A percentile compares a stretch with the other conserved stretches of the same genome.
These are phyloP conservation scores for Straminergon stramineum DNA, from an alignment of 225 moss, liverwort and hornwort genomes.

Conservation along the genomic window DNA sequence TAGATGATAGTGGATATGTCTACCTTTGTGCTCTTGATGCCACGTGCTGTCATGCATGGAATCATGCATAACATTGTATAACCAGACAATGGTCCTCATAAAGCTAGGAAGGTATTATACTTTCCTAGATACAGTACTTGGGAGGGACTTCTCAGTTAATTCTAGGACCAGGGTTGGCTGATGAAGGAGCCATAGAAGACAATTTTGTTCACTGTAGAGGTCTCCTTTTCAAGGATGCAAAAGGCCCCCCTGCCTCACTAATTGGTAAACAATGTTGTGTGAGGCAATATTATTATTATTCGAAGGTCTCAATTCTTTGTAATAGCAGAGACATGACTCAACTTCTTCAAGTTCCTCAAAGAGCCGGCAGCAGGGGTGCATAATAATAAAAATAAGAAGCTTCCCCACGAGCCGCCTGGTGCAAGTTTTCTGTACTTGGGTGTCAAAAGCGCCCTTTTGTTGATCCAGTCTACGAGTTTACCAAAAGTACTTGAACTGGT, in stretches of 20 bases:
- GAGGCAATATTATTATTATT: neutral
- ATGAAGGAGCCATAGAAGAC: neutral
- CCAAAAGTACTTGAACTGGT: neutral
- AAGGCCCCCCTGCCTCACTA: neutral
- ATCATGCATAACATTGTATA: neutral
- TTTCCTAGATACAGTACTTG: no score
- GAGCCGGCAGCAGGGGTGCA: neutral
- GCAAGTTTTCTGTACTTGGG: neutral
- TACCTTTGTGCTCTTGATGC: neutral
- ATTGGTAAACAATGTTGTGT: neutral
- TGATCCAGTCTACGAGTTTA: neutral
- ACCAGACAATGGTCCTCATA: rapidly evolving
- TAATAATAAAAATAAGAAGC: neutral
- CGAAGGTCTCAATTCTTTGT: neutral
- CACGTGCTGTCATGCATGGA: neutral
- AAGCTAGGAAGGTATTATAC: neutral
- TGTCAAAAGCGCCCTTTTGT: neutral
- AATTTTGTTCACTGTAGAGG: neutral
- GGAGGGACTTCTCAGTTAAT: neutral
- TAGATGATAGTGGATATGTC: neutral
- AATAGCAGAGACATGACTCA: rapidly evolving
- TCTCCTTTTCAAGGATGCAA: neutral
- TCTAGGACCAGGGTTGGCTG: rapidly evolving
- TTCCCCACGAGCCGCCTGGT: neutral
- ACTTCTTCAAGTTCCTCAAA: neutral